Percentiles rank a stretch among this genome's conserved stretches.
Evolutionary conservation across 2,329 filamentous ascomycete genomes (phyloP).

Genomic region (Colletotrichum sublineola): DNA sequence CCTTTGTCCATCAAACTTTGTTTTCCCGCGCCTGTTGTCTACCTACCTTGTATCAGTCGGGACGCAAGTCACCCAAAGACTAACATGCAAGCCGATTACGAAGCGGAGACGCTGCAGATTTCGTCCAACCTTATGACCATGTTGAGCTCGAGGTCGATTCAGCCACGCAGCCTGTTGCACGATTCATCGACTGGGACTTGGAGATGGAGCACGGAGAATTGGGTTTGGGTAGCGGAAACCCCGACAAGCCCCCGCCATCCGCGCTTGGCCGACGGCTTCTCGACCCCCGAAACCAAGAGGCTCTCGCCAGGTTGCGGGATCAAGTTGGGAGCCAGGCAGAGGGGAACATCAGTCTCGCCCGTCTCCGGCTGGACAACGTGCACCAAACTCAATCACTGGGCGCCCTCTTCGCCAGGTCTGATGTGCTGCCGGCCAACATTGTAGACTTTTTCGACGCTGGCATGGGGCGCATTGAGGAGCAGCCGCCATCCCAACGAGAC

Average conservation of each 20-base stretch:
- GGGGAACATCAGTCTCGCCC: conserved; percentile 15
- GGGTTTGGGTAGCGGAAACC: neutral
- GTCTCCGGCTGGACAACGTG: conserved; percentile 10
- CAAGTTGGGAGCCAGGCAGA: conserved; percentile 1
- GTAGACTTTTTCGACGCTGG: conserved; percentile 11
- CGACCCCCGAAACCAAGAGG: conserved; percentile 9
- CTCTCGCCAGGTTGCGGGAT: neutral
- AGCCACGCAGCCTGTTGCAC: neutral
- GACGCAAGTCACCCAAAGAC: neutral
- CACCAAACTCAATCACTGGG: conserved; percentile 1
- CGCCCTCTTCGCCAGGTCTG: neutral
- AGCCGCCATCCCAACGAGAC: neutral
- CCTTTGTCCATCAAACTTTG: neutral
- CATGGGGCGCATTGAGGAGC: conserved; percentile 18
- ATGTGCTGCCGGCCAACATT: conserved; percentile 18
- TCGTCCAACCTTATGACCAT: conserved; percentile 25
- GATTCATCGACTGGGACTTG: conserved; percentile 18
- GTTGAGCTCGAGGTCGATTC: conserved; percentile 15
- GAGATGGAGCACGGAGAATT: conserved; percentile 18
- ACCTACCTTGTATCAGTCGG: neutral
- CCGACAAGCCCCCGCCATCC: conserved; percentile 10
- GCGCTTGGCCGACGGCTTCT: conserved; percentile 4
- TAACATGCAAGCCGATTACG: neutral
- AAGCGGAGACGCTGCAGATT: conserved; percentile 12
- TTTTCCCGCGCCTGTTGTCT: neutral